phyloP scores from a whole-genome alignment of 2,329 filamentous ascomycete genomes.

The Elsinoe batatas region DNA sequence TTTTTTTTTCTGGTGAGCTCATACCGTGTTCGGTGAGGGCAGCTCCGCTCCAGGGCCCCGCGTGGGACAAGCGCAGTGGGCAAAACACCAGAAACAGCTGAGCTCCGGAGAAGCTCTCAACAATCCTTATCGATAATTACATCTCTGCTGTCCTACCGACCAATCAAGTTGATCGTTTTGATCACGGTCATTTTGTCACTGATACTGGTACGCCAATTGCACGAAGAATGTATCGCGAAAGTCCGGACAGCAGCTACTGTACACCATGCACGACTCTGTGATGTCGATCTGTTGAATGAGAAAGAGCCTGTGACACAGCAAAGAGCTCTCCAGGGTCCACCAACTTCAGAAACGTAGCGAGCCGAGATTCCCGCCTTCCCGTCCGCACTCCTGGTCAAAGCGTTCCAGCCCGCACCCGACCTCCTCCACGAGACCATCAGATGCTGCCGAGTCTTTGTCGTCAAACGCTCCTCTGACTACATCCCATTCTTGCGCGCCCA shows the following conservation, averaged over 20 bases:
- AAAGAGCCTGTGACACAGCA: not conserved
- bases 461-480: not conserved
- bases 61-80: not conserved
- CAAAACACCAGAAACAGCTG: not conserved
- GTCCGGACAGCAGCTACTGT: too few species aligned
- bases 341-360: not conserved
- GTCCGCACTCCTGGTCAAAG: slow-evolving; percentile 9
- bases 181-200: not conserved
- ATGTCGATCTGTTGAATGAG: too few species aligned
- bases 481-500: not conserved
- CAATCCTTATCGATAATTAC: slow-evolving; percentile 10
- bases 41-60: not conserved
- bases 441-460: not conserved
- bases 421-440: slow-evolving; percentile 6
- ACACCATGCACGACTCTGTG: too few species aligned
- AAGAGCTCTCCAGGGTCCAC: slow-evolving; percentile 1
- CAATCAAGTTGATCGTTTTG: not conserved
- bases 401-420: slow-evolving; percentile 11
- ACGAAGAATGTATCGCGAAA: too few species aligned
- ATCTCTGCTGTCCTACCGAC: not conserved
- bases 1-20: slow-evolving; percentile 12
- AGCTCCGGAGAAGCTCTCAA: slow-evolving; percentile 1
- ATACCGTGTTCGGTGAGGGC: not conserved
- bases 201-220: too few species aligned
- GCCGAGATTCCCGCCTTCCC: not conserved